These are phyloP conservation scores for Mycena venus DNA, from an alignment of 768 basidiomycete genomes.

Conservation along the genomic window DNA sequence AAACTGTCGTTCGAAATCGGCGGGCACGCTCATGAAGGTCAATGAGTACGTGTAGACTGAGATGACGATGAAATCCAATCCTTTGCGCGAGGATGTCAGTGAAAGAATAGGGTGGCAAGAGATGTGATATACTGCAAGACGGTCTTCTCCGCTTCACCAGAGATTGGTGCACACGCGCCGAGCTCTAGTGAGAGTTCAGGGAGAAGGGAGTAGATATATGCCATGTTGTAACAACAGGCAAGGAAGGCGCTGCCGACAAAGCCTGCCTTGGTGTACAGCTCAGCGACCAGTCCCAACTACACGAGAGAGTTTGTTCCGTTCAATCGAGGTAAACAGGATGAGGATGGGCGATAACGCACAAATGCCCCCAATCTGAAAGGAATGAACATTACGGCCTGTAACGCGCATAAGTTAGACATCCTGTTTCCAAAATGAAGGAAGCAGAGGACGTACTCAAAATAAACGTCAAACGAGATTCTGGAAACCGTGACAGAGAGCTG, in stretches of 20 bases:
- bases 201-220: neutral
- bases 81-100: neutral
- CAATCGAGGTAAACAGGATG: neutral
- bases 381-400: constrained; percentile 1
- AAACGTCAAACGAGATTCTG: neutral
- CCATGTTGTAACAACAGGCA: neutral
- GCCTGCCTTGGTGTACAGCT: neutral
- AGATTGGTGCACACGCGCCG: neutral
- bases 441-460: neutral
- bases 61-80: neutral
- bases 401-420: neutral
- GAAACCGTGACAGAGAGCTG: neutral
- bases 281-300: neutral
- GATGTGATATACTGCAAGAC: neutral
- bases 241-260: constrained; percentile 3
- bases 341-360: neutral
- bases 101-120: neutral
- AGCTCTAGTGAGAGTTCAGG: neutral
- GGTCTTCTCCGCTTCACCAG: neutral
- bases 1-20: too few relatives aligned
- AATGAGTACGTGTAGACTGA: neutral
- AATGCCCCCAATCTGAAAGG: constrained; percentile 1
- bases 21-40: too few relatives aligned
- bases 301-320: neutral
- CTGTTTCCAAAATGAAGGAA: neutral